These are phyloP conservation scores for Vicia villosa DNA, from an alignment of 306 rosid genomes.

Conservation along the genomic window DNA sequence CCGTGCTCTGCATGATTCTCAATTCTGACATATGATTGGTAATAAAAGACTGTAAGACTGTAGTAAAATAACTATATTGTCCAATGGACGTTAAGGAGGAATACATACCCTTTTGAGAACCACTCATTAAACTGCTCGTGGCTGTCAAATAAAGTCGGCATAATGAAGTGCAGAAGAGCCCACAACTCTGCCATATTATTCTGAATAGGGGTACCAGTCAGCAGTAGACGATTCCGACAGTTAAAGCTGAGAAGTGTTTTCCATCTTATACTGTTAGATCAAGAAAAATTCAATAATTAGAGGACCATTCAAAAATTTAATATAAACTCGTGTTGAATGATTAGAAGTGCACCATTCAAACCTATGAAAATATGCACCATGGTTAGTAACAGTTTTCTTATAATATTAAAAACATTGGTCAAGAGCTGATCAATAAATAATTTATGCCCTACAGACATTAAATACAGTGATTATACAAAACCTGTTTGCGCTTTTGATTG, in stretches of 20 bases:
- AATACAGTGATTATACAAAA: conserved; percentile 32
- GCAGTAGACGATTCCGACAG: conserved; percentile 90
- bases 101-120: conserved; percentile 95
- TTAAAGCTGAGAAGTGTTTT: conserved; percentile 96
- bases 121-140: conserved; percentile 99
- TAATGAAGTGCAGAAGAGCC: conserved; percentile 97
- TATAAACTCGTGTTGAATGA: conserved; percentile 16
- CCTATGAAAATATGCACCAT: conserved; percentile 7
- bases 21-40: conserved; percentile 54
- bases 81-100: conserved; percentile 24
- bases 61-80: conserved; percentile 22
- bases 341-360: conserved; percentile 19
- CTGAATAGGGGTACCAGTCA: conserved; percentile 97
- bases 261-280: conserved; percentile 90
- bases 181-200: conserved; percentile 99
- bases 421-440: background rate
- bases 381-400: conserved; percentile 10
- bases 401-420: background rate
- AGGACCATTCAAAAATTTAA: background rate
- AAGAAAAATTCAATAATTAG: background rate
- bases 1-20: conserved; percentile 99
- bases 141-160: conserved; percentile 99
- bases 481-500: conserved; percentile 93
- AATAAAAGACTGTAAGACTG: conserved; percentile 20
- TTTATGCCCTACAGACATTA: background rate